These are phyloP conservation scores for Saccharomyces hybrid DNA, from an alignment of 1,139 yeast species.

Conservation along the genomic window DNA sequence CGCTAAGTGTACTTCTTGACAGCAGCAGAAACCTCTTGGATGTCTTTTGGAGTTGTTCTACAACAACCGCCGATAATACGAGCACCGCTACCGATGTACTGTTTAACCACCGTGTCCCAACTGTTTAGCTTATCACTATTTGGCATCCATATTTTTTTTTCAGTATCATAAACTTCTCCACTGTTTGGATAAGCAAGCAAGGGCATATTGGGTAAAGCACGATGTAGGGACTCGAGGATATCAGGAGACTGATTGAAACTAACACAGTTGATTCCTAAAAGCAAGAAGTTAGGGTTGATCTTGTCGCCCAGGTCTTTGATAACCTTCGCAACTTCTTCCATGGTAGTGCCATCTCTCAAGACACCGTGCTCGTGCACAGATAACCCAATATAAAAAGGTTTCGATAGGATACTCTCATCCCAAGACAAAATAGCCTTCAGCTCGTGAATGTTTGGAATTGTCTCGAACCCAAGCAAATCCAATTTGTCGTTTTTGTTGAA, in stretches of 20 bases:
- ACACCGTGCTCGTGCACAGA: constrained; percentile 23
- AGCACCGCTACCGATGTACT: constrained; percentile 18
- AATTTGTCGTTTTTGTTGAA: neutral
- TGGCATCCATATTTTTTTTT: constrained; percentile 20
- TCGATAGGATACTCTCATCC: constrained; percentile 18
- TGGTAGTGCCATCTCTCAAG: constrained; percentile 27
- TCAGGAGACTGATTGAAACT: constrained; percentile 20
- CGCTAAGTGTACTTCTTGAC: constrained; percentile 8
- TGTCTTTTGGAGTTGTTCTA: constrained; percentile 27
- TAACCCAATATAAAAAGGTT: constrained; percentile 26
- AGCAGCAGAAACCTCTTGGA: constrained; percentile 15
- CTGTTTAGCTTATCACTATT: constrained; percentile 6
- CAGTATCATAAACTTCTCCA: constrained; percentile 28
- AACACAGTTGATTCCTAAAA: constrained; percentile 28
- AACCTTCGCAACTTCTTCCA: constrained; percentile 17
- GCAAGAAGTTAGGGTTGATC: constrained; percentile 17
- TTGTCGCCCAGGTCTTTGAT: constrained; percentile 36
- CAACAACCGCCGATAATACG: constrained; percentile 30
- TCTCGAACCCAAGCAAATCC: constrained; percentile 4
- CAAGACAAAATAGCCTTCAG: constrained; percentile 24
- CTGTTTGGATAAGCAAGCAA: constrained; percentile 28
- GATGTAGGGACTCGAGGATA: constrained; percentile 17
- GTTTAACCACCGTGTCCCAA: constrained; percentile 24
- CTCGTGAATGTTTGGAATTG: constrained; percentile 28
- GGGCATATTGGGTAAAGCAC: constrained; percentile 18